A percentile compares a stretch with the other conserved stretches of the same genome.
phyloP scores from a whole-genome alignment of 2,329 filamentous ascomycete genomes.

The Paracoccidioides lutzii region DNA sequence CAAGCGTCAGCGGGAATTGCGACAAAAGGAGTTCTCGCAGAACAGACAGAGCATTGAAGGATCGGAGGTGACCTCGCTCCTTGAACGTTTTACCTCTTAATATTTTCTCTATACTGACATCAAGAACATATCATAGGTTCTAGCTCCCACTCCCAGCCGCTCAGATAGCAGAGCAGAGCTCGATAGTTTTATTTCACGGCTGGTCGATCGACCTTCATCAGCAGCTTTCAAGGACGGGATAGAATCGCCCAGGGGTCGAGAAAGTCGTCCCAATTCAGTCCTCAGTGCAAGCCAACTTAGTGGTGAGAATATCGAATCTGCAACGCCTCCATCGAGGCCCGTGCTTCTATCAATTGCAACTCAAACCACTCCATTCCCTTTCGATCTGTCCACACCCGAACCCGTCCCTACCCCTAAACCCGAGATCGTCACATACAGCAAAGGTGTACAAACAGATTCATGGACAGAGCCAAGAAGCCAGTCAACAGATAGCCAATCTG shows the following conservation, averaged over 20 bases:
- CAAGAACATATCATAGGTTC: constrained; percentile 9
- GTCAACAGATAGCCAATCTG: constrained; percentile 42
- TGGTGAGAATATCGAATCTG: constrained; percentile 44
- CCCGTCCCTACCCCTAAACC: constrained; percentile 36
- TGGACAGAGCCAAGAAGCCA: constrained; percentile 46
- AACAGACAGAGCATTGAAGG: constrained; percentile 56
- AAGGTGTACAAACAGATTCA: constrained; percentile 80
- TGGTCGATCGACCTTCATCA: constrained; percentile 66
- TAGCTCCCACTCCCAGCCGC: constrained; percentile 51
- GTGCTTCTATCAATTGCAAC: constrained; percentile 38
- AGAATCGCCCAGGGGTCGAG: constrained; percentile 33
- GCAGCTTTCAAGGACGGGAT: constrained; percentile 44
- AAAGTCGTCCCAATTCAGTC: constrained; percentile 75
- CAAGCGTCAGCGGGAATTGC: constrained; percentile 77
- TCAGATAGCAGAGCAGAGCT: constrained; percentile 56
- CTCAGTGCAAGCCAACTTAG: constrained; percentile 71
- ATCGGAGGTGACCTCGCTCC: constrained; percentile 50
- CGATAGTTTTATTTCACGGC: constrained; percentile 70
- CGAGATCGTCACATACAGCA: constrained; percentile 92
- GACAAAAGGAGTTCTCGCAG: constrained; percentile 60
- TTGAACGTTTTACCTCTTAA: neutral
- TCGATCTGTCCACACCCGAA: constrained; percentile 58
- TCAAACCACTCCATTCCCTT: constrained; percentile 57
- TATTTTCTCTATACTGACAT: neutral
- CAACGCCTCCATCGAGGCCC: constrained; percentile 28